Evolutionary conservation across 2,329 filamentous ascomycete species (phyloP), one percentile per base, ranked within the genome.

Genomic region (Scedosporium dehoogii): DNA sequence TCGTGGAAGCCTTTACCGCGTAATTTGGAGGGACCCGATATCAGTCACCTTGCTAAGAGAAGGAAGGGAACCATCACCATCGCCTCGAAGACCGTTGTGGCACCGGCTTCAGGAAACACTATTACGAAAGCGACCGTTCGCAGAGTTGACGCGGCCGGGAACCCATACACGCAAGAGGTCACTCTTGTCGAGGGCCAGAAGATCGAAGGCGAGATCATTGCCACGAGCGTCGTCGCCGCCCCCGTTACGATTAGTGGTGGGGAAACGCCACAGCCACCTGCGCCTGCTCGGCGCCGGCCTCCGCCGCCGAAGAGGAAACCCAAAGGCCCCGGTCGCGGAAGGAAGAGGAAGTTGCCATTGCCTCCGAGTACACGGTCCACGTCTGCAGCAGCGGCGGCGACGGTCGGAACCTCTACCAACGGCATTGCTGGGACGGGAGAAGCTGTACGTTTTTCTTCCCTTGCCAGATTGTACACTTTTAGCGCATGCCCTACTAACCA

Each of bases 131-230:
- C 90, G 0, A 94, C 89, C 23, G 90, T 97, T 61, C 85, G 89
- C 68, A 86, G 88, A 67, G 78, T 88, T 10, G 91, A 96, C 70
- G 86, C 88, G 4, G 85, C 85, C 1, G 92, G 92, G 25, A 93
- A 93, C 68, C 82, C 90, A 9, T 91, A 90, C 64, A 87, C 93
- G 1, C 91, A 94, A 72, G 91, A 96, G 69, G 86, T 94, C 6
- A 89, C 91, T 21, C 82, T 96, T 3, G 84, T 86, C 4, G 89
- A 93, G 63, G 92, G 91, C 0, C 89, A 94, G 71, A 78, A 79
- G 4, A 82, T 96, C 0, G 89, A 93, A 66, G 91, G 91, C 63
- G 92, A 96, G 71, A 87, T 96, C 59, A 84, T 91, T 63, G 80
- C 83, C 0, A 85, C 82, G 1, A 80, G 80, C 6, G 76, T 85